Percentiles rank a stretch among this genome's conserved stretches.
Conservation (phyloP, 768 basidiomycete species). For the Cytidiella melzeri region DNA sequence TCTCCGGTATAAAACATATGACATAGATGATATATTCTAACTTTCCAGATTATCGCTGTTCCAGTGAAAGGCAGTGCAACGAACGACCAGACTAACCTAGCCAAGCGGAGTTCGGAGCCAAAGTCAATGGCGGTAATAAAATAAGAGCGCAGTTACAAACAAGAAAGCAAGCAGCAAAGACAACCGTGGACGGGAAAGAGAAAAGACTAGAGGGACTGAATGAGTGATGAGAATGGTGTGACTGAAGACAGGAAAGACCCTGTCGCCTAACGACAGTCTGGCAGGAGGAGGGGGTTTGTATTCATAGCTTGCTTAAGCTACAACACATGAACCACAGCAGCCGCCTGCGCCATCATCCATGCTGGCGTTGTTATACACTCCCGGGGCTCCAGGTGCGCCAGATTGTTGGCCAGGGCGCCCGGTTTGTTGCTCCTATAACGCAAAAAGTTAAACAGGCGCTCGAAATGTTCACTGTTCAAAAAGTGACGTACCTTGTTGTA, state of each 20-base stretch:
- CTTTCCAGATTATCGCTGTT: slow-evolving; percentile 9
- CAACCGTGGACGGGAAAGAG: neutral
- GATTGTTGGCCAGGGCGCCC: slow-evolving; percentile 58
- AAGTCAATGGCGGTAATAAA: neutral
- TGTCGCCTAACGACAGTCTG: neutral
- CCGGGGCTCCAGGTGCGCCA: slow-evolving; percentile 33
- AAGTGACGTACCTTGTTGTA: slow-evolving; percentile 73
- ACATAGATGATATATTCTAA: slow-evolving; percentile 3
- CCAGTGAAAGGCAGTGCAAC: neutral
- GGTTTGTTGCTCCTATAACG: slow-evolving; percentile 63
- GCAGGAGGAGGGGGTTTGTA: neutral
- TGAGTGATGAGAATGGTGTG: neutral
- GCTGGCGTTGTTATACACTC: slow-evolving; percentile 40
- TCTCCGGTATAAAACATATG: neutral
- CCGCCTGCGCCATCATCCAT: slow-evolving; percentile 50
- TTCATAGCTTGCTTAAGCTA: slow-evolving; percentile 31
- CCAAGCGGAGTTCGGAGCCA: slow-evolving; percentile 2
- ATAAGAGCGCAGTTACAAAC: slow-evolving; percentile 8
- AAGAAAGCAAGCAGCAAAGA: slow-evolving; percentile 6
- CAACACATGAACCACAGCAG: slow-evolving; percentile 68
- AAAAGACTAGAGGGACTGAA: neutral
- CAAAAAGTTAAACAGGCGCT: neutral
- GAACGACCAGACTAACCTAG: slow-evolving; percentile 1
- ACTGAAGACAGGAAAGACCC: neutral
- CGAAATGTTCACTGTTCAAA: neutral